Conservation (phyloP, 2,329 filamentous ascomycete species). For the Amauroascus verrucosus region DNA sequence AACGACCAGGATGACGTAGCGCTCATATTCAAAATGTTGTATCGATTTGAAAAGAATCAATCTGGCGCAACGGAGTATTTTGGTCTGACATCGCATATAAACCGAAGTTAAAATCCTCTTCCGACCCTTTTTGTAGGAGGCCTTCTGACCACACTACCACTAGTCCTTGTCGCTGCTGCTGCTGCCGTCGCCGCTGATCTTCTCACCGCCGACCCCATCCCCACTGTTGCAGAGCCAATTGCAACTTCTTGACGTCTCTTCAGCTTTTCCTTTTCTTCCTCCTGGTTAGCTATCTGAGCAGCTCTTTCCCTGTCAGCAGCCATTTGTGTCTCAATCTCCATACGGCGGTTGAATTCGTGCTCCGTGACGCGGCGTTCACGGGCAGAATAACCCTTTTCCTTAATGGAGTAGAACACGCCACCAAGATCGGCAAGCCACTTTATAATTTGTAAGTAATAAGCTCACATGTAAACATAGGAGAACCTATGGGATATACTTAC, state of each 20-base stretch:
- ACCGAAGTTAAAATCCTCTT: slow-evolving; percentile 19
- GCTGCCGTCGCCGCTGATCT: slow-evolving; percentile 24
- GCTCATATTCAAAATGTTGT: neutral
- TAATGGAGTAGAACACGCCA: slow-evolving; percentile 93
- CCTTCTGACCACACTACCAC: slow-evolving; percentile 33
- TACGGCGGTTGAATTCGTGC: slow-evolving; percentile 80
- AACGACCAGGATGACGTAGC: neutral
- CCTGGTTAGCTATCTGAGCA: slow-evolving; percentile 32
- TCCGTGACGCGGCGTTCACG: slow-evolving; percentile 79
- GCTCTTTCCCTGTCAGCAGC: slow-evolving; percentile 63
- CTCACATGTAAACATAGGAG: neutral
- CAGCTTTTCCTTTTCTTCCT: slow-evolving; percentile 28
- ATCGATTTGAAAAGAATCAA: neutral
- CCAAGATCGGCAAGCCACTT: slow-evolving; percentile 88
- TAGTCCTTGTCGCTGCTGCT: slow-evolving; percentile 21
- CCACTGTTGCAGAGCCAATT: slow-evolving; percentile 20
- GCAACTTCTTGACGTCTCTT: slow-evolving; percentile 30
- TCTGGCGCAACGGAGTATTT: neutral
- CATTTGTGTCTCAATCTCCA: slow-evolving; percentile 91
- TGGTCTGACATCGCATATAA: neutral
- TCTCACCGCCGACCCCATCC: slow-evolving; percentile 25
- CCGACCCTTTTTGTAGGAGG: slow-evolving; percentile 29
- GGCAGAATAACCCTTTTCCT: slow-evolving; percentile 91
- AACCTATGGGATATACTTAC: slow-evolving; percentile 25
- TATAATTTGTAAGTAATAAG: neutral